phyloP scores from a whole-genome alignment of 2,329 filamentous ascomycete genomes.

The Trichocomaceae sp. region DNA sequence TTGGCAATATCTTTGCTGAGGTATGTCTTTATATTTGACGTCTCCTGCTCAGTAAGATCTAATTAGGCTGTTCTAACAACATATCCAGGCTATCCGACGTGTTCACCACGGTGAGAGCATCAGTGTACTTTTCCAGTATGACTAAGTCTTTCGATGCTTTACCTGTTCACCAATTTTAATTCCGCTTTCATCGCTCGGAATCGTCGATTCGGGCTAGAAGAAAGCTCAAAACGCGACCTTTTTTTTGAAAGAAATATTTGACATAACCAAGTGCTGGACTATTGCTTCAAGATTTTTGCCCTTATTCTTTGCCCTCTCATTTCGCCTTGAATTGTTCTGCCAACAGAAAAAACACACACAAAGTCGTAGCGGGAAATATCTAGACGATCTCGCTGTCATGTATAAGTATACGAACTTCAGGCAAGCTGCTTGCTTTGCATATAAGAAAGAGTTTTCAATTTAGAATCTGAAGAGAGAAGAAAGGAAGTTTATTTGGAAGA shows the following conservation, averaged over 20 bases:
- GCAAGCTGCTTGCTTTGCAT: constrained; percentile 8
- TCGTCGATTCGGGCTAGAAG: not conserved
- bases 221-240: not conserved
- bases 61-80: constrained; percentile 23
- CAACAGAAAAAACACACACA: not conserved
- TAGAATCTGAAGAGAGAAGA: not conserved
- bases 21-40: constrained; percentile 37
- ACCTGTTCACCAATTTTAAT: not conserved
- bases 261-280: constrained; percentile 16
- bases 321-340: not conserved
- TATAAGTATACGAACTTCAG: constrained; percentile 17
- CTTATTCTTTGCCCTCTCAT: not conserved
- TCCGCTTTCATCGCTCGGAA: not conserved
- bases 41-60: not conserved
- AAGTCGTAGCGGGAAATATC: not conserved
- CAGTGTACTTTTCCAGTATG: constrained; percentile 85
- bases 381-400: constrained; percentile 20
- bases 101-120: constrained; percentile 98
- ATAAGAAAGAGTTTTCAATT: not conserved
- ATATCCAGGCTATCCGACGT: constrained; percentile 68
- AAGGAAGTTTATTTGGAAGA: not conserved
- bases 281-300: constrained; percentile 11
- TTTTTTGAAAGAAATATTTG: not conserved
- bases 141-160: constrained; percentile 39
- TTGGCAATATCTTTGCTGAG: constrained; percentile 85